These are phyloP conservation scores for Xylariaceae sp. DNA, from an alignment of 2,329 filamentous ascomycete species.

Conservation along the genomic window DNA sequence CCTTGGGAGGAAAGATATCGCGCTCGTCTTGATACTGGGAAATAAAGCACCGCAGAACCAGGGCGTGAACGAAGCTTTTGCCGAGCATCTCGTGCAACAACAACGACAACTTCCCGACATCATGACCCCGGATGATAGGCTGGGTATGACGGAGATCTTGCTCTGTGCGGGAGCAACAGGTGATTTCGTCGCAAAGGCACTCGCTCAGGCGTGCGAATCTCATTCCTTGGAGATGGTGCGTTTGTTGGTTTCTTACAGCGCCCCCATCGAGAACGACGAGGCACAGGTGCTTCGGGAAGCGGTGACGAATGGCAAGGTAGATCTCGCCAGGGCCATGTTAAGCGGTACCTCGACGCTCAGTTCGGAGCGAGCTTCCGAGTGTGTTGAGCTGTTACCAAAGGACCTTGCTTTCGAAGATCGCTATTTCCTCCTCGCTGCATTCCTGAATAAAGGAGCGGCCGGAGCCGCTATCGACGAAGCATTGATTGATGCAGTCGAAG, in stretches of 20 bases:
- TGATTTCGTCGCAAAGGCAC: conserved; percentile 41
- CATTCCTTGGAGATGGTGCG: conserved; percentile 50
- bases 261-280: conserved; percentile 50
- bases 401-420: conserved; percentile 42
- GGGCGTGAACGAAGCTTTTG: conserved; percentile 47
- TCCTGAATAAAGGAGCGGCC: conserved; percentile 47
- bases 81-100: conserved; percentile 40
- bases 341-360: conserved; percentile 39
- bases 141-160: conserved; percentile 49
- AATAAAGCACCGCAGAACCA: conserved; percentile 44
- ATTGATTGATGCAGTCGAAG: conserved; percentile 44
- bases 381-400: conserved; percentile 44
- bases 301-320: conserved; percentile 41
- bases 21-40: conserved; percentile 49
- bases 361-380: conserved; percentile 43
- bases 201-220: conserved; percentile 43
- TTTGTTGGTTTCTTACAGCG: conserved; percentile 48
- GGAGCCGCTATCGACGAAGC: conserved; percentile 44
- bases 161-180: conserved; percentile 54
- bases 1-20: conserved; percentile 47
- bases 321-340: conserved; percentile 44
- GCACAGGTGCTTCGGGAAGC: conserved; percentile 45
- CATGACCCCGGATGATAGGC: conserved; percentile 44
- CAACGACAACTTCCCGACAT: too few relatives aligned
- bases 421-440: conserved; percentile 37